Evolutionary conservation across 2,329 filamentous ascomycete species (phyloP), one percentile per base, ranked within the genome.

Genomic region (Aspergillus sclerotialis): DNA sequence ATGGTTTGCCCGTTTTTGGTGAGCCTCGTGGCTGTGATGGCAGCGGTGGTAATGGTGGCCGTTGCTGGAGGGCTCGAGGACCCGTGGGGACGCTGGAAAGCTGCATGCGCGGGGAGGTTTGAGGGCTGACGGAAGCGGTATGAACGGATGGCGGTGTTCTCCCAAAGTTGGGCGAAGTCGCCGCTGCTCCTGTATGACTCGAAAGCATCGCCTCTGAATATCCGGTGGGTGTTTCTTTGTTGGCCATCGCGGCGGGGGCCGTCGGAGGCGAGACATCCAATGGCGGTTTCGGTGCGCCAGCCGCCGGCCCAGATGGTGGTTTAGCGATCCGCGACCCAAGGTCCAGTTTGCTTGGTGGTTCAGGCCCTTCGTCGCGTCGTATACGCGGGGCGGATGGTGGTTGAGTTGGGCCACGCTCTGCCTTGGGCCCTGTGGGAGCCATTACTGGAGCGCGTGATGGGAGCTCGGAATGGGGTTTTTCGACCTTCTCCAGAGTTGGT

Each of bases 401-500:
- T 24, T 49, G 46, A 8, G 43, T 26, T 8, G 56, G 49, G 12
- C 35, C 43, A 14, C 65, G 53, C n/a, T 61, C 59, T 7, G 64
- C 64, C 39, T 65, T 67, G 7, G 65, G 65, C 8, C 60, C 62
- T 7, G 64, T 68, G 8, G 65, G 65, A 9, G 64, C 61, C 18
- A 62, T 58, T 24, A 59, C 53, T 2, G 48, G 32, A 3, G 44
- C 40, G 4, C 46, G 44, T 11, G 44, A 30, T 10, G 46, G 30
- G 10, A 33, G 21, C n/a, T 11, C 12, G 14, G 56, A 51, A 36
- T 32, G 31, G 2, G 43, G 50, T 17, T 53, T 55, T 24, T 58
- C 50, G 7, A 35, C 4, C 16, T 37, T 48, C 1, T 33, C 11
- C 8, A 37, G 24, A 6, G 42, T 28, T 7, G 31, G 28, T 7